phyloP scores from a whole-genome alignment of 495 filamentous ascomycete genomes.

The Schizothecium vesticola region DNA sequence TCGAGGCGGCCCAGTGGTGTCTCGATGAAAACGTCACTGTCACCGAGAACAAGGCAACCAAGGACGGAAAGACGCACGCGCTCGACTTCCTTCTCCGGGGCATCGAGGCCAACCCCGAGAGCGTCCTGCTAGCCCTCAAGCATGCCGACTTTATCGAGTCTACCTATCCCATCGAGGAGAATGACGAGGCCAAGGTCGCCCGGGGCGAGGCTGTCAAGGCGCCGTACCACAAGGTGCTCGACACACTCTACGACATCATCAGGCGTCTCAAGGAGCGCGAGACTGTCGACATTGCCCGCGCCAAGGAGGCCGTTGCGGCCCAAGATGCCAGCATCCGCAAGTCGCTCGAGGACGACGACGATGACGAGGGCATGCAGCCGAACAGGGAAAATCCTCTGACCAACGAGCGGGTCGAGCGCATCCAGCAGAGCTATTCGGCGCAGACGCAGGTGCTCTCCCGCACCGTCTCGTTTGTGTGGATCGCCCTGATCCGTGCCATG shows the following conservation, averaged over 20 bases:
- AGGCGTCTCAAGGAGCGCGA: constrained; percentile 69
- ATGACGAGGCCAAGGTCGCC: constrained; percentile 60
- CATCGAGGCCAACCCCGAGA: constrained; percentile 87
- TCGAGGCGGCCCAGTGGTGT: constrained; percentile 90
- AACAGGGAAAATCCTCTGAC: constrained; percentile 52
- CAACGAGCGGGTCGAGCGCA: constrained; percentile 57
- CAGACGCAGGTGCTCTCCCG: constrained; percentile 69
- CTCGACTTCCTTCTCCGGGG: constrained; percentile 70
- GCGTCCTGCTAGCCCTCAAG: constrained; percentile 81
- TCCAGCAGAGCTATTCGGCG: constrained; percentile 62
- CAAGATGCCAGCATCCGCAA: constrained; percentile 29
- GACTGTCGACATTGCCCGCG: constrained; percentile 59
- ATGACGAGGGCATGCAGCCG: constrained; percentile 62
- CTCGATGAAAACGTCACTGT: constrained; percentile 60
- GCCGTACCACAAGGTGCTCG: constrained; percentile 76
- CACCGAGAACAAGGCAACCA: constrained; percentile 54
- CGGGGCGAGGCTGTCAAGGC: constrained; percentile 71
- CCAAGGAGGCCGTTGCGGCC: constrained; percentile 53
- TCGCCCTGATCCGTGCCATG: constrained; percentile 88
- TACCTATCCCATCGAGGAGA: constrained; percentile 61
- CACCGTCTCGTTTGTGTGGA: constrained; percentile 86
- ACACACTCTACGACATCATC: constrained; percentile 75
- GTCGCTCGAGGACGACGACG: constrained; percentile 37
- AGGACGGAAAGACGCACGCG: constrained; percentile 58
- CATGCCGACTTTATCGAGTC: constrained; percentile 80